Conservation (phyloP, 805 yeast species). For the Starmerella davenportii region DNA sequence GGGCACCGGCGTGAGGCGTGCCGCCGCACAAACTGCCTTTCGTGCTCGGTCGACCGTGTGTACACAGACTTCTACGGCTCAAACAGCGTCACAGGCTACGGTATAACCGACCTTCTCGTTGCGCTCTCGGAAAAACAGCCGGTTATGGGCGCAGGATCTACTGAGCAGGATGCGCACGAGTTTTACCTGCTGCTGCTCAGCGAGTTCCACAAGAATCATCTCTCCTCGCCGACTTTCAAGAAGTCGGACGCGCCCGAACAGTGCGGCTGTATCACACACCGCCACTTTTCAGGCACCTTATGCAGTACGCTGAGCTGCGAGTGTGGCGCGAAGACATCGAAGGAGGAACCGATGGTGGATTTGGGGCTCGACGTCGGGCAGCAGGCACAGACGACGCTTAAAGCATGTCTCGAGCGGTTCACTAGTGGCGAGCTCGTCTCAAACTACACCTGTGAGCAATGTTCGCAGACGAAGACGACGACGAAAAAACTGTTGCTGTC, state of each 20-base stretch:
- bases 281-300: conserved; percentile 65
- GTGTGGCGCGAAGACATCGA: conserved; percentile 37
- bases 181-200: conserved; percentile 83
- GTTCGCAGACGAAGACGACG: conserved; percentile 46
- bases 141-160: conserved; percentile 69
- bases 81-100: conserved; percentile 45
- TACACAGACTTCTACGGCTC: conserved; percentile 59
- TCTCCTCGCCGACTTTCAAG: conserved; percentile 5
- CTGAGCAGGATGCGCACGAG: conserved; percentile 98
- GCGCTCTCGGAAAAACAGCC: conserved; percentile 61
- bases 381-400: conserved; percentile 26
- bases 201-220: conserved; percentile 42
- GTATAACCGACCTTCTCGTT: conserved; percentile 61
- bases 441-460: conserved; percentile 50
- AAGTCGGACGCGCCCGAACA: conserved; percentile 5
- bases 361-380: conserved; percentile 43
- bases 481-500: conserved; percentile 53
- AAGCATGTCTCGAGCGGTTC: conserved; percentile 56
- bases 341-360: conserved; percentile 81
- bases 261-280: conserved; percentile 70
- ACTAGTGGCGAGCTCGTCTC: conserved; percentile 65
- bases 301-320: conserved; percentile 64
- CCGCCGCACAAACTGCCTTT: conserved; percentile 35
- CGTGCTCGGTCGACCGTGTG: conserved; percentile 71
- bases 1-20: conserved; percentile 42